phyloP scores from a whole-genome alignment of 2,329 filamentous ascomycete species.

The Epichloe aotearoae region DNA sequence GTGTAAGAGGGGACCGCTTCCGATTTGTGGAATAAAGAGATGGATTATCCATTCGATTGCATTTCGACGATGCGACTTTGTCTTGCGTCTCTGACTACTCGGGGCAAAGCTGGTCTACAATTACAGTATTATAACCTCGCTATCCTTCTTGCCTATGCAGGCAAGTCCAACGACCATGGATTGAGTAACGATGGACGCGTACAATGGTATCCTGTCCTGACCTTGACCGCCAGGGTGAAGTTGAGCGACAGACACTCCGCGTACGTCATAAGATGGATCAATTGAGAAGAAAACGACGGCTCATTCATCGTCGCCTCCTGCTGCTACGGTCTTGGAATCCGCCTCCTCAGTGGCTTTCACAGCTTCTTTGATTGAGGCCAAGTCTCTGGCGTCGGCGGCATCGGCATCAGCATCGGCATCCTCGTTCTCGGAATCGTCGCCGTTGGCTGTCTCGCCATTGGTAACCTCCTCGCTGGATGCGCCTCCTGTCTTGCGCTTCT shows the following conservation, averaged over 20 bases:
- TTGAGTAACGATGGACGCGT: neutral
- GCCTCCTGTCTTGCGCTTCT: slow-evolving; percentile 36
- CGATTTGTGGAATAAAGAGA: neutral
- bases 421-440: slow-evolving; percentile 15
- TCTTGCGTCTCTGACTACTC: neutral
- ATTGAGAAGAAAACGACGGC: neutral
- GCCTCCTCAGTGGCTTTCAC: slow-evolving; percentile 14
- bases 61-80: neutral
- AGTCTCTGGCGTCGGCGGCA: slow-evolving; percentile 10
- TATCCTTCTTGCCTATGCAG: neutral
- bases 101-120: slow-evolving; percentile 1
- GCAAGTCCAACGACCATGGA: neutral
- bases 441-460: slow-evolving; percentile 23
- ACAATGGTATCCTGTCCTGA: neutral
- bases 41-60: neutral
- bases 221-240: neutral
- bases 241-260: neutral
- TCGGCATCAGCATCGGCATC: slow-evolving; percentile 17
- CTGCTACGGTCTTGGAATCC: slow-evolving; percentile 17
- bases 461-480: slow-evolving; percentile 16
- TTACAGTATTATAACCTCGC: neutral
- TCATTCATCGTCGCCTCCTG: slow-evolving; percentile 17
- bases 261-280: neutral
- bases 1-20: neutral
- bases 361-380: slow-evolving; percentile 13